Evolutionary conservation across 1,284 basidiomycete genomes (phyloP).

Genomic region (Sporisorium exsertum): DNA sequence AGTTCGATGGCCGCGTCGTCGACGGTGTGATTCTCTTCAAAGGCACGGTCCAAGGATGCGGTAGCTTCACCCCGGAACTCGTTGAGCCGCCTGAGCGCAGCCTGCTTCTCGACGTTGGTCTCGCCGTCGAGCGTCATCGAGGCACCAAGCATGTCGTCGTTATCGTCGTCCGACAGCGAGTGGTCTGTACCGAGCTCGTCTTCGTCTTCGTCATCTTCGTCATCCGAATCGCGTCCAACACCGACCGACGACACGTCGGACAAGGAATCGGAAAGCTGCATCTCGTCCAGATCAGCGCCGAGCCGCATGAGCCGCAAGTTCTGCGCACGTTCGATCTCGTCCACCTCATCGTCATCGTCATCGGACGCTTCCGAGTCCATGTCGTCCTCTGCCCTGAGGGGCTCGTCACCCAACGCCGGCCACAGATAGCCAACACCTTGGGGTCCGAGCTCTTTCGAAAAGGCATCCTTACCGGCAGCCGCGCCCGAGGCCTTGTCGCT

Average conservation of each 20-base stretch:
- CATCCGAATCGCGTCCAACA: conserved; percentile 50
- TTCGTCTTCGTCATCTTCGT: conserved; percentile 41
- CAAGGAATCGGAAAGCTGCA: conserved; percentile 45
- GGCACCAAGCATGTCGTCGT: conserved; percentile 49
- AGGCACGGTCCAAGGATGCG: conserved; percentile 86
- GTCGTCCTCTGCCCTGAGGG: conserved; percentile 16
- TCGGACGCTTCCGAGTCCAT: conserved; percentile 40
- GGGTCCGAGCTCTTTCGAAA: conserved; percentile 39
- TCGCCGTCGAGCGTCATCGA: conserved; percentile 58
- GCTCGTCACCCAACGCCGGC: conserved; percentile 52
- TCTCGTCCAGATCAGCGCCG: conserved; percentile 40
- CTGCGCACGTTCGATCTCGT: conserved; percentile 52
- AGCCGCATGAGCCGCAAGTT: conserved; percentile 55
- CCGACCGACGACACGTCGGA: conserved; percentile 62
- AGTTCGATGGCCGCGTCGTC: conserved; percentile 92
- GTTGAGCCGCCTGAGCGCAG: conserved; percentile 59
- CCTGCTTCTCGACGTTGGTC: conserved; percentile 58
- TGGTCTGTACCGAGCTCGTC: conserved; percentile 24
- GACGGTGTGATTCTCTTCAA: conserved; percentile 87
- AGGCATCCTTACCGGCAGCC: conserved; percentile 14
- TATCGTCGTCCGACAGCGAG: conserved; percentile 30
- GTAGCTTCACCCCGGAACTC: conserved; percentile 83
- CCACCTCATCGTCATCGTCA: conserved; percentile 46
- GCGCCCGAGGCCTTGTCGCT: conserved; percentile 26
- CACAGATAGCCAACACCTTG: conserved; percentile 58